A percentile compares a stretch with the other conserved stretches of the same genome.
Conservation (phyloP, 768 basidiomycete genomes). For the Russula emetica region DNA sequence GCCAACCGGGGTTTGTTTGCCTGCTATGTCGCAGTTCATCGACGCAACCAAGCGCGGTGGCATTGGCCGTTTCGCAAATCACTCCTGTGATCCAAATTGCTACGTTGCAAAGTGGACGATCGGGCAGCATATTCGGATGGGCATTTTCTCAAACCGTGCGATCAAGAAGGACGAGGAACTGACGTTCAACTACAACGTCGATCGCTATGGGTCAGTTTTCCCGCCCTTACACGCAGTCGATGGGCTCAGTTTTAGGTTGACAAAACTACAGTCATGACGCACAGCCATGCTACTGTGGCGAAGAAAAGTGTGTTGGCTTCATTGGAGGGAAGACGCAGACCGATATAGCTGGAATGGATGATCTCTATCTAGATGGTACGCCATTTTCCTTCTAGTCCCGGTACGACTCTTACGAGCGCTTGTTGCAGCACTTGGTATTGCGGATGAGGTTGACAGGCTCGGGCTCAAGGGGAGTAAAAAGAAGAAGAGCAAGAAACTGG, state of each 20-base stretch:
- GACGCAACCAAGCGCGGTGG: conserved; percentile 97
- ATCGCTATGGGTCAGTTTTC: conserved; percentile 85
- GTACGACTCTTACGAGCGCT: conserved; percentile 5
- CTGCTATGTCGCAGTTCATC: conserved; percentile 62
- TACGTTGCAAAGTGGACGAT: conserved; percentile 99
- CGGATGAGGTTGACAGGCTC: conserved; percentile 79
- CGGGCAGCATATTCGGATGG: conserved; percentile 87
- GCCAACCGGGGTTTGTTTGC: not conserved
- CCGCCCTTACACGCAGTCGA: not conserved
- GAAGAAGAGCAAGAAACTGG: conserved; percentile 88
- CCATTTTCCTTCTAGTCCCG: not conserved
- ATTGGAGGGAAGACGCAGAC: conserved; percentile 99
- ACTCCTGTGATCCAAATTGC: conserved; percentile 96
- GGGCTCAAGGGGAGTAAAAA: conserved; percentile 85
- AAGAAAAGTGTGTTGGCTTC: conserved; percentile 90
- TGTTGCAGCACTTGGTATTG: conserved; percentile 78
- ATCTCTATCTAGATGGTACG: conserved; percentile 86
- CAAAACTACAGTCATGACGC: conserved; percentile 69
- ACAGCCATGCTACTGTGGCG: conserved; percentile 92
- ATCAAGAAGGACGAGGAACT: conserved; percentile 81
- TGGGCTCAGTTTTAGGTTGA: not conserved
- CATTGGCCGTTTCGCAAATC: conserved; percentile 95
- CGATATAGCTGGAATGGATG: conserved; percentile 90
- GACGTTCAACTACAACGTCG: conserved; percentile 99
- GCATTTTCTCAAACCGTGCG: conserved; percentile 87